These are phyloP conservation scores for Tremellales sp. DNA, from an alignment of 1,284 basidiomycete genomes.

Conservation along the genomic window DNA sequence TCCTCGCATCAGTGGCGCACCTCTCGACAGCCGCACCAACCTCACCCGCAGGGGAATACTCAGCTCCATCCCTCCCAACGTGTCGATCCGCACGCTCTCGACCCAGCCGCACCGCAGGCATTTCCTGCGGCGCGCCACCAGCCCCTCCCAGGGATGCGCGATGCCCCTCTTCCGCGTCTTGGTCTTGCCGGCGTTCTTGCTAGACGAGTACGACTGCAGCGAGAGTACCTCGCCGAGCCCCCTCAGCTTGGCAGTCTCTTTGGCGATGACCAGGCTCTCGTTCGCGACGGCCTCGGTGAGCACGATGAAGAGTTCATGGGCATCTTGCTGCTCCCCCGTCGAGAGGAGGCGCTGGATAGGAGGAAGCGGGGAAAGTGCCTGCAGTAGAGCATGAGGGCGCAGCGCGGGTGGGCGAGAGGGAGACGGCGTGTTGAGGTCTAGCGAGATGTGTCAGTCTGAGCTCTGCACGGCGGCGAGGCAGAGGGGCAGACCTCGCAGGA, in stretches of 20 bases:
- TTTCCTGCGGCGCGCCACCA: constrained; percentile 43
- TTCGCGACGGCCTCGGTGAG: constrained; percentile 80
- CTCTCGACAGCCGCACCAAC: neutral
- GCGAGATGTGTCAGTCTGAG: neutral
- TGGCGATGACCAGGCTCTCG: constrained; percentile 56
- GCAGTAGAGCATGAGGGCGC: constrained; percentile 66
- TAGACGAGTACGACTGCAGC: constrained; percentile 23
- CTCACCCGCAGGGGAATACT: constrained; percentile 42
- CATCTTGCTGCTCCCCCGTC: constrained; percentile 88
- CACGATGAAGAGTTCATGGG: constrained; percentile 90
- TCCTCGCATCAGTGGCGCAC: constrained; percentile 5
- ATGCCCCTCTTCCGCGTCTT: constrained; percentile 30
- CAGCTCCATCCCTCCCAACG: constrained; percentile 45
- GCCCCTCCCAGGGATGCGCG: constrained; percentile 46
- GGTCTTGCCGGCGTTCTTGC: constrained; percentile 11
- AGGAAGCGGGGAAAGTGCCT: constrained; percentile 60
- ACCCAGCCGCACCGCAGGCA: constrained; percentile 44
- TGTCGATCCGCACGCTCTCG: constrained; percentile 44
- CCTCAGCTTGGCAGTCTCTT: constrained; percentile 27
- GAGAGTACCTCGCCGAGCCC: constrained; percentile 33
- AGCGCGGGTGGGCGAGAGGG: constrained; percentile 57
- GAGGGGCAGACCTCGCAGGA: constrained; percentile 57
- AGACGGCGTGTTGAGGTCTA: constrained; percentile 69
- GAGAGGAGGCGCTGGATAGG: constrained; percentile 65
- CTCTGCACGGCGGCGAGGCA: neutral